Evolutionary conservation across 345 rosid genomes (phyloP).

Genomic region (Salix brachista): DNA sequence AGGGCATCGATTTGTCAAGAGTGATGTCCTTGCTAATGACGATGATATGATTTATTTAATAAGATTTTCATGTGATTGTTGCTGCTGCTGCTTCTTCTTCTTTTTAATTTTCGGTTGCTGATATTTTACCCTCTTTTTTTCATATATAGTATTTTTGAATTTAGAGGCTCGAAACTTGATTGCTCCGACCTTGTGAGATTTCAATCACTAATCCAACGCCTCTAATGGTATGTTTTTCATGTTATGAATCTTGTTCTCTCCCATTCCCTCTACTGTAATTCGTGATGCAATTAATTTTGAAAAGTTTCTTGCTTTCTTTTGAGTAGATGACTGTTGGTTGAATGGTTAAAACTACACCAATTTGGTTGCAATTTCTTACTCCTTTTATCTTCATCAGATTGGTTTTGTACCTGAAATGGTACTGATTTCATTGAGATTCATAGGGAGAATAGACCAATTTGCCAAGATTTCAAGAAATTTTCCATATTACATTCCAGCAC

Average conservation of each 20-base stretch:
- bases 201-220: background rate
- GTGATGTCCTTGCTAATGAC: background rate
- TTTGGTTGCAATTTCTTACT: too few species aligned
- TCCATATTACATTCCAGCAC: background rate
- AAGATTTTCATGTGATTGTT: background rate
- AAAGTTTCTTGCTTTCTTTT: too few species aligned
- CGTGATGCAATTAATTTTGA: too few species aligned
- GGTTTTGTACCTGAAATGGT: too few species aligned
- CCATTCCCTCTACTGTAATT: too few species aligned
- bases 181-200: background rate
- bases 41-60: background rate
- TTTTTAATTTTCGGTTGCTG: background rate
- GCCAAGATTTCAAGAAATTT: background rate
- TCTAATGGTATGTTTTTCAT: too few species aligned
- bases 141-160: background rate
- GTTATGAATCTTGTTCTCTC: too few species aligned
- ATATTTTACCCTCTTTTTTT: background rate
- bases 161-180: background rate
- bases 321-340: too few species aligned
- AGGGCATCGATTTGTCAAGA: background rate
- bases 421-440: too few species aligned
- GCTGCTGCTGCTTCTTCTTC: background rate
- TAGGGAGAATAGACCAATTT: background rate
- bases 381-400: too few species aligned
- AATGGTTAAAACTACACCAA: too few species aligned